Evolutionary conservation across 805 yeast genomes (phyloP), one percentile per base, ranked within the genome.

Genomic region (Yarrowia sp.): DNA sequence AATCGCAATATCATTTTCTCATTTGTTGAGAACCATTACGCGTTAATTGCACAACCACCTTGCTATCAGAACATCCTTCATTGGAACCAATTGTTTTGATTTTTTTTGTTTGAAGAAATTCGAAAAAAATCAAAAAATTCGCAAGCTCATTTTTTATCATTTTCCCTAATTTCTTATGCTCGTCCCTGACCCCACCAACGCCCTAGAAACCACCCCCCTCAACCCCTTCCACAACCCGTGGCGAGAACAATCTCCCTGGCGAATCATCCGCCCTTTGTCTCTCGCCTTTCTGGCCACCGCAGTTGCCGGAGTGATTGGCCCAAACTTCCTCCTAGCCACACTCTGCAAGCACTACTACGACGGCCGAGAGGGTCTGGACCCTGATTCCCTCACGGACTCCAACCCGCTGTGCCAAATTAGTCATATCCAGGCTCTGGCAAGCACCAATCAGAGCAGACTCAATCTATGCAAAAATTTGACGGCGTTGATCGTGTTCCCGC

Each of bases 151-250:
- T 36, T 36, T 10, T 9, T 2, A 4, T 8, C 46, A 42, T 42
- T 42, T n/a, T 43, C 47, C 5, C 5, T 24, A 17, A 20, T n/a
- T 43, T 19, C 10, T 9, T 17, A 42, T 56, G 50, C 1, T n/a
- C 1, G 50, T 56, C 2, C 64, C 64, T 9, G 64, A 58, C 17
- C 64, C 49, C 1, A 43, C 50, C 14, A 42, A 58, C 42, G 64
- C 64, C 4, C 64, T 58, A 15, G 64, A 58, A 43, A 58, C 64
- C 3, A 58, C 64, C 7, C 50, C 64, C 2, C 39, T 58, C 17
- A 58, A 58, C 64, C 64, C 64, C 30, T 58, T 58, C 36, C 50
- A 58, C 39, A 58, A 58, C 33, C 64, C 64, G 3, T 58, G 64
- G 64, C 14, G 64, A 14, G 64, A 58, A 58, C 64, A 58, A 9